Percentiles rank a stretch among this genome's conserved stretches.
phyloP scores from a whole-genome alignment of 148 eudicot genomes.

The Amaranthus palmeri region DNA sequence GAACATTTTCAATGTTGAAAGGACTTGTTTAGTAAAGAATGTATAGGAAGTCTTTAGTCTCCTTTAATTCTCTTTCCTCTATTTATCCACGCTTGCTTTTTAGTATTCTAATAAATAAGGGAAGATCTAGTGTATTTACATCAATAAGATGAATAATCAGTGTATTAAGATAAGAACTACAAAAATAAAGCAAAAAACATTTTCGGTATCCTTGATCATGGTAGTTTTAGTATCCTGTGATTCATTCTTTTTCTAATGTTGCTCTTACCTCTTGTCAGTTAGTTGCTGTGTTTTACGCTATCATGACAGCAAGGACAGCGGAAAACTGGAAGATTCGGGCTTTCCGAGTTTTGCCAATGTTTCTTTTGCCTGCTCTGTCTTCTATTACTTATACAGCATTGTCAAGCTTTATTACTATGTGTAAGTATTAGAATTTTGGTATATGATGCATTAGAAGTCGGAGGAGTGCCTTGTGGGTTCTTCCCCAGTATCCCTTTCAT shows the following conservation, averaged over 20 bases:
- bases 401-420: constrained; percentile 49
- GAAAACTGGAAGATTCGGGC: constrained; percentile 86
- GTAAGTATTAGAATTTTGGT: constrained; percentile 39
- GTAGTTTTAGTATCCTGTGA: neutral
- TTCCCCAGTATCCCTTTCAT: neutral
- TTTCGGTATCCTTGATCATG: neutral
- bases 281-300: constrained; percentile 82
- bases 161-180: too few relatives aligned
- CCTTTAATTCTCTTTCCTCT: too few relatives aligned
- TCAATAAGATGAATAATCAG: too few relatives aligned
- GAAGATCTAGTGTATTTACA: too few relatives aligned
- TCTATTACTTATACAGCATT: constrained; percentile 47
- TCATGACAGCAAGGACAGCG: constrained; percentile 66
- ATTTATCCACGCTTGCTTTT: too few relatives aligned
- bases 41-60: too few relatives aligned
- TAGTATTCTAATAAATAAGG: too few relatives aligned
- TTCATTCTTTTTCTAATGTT: neutral
- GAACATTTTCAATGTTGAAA: too few relatives aligned
- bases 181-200: too few relatives aligned
- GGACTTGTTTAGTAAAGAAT: too few relatives aligned
- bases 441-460: neutral
- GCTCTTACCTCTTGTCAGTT: constrained; percentile 39
- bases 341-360: constrained; percentile 78
- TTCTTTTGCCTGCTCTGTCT: constrained; percentile 71
- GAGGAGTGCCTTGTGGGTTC: neutral